Percentiles rank a stretch among this genome's conserved stretches.
These are phyloP conservation scores for Luzula sylvatica DNA, from an alignment of 176 grass and related monocot species.

Conservation along the genomic window DNA sequence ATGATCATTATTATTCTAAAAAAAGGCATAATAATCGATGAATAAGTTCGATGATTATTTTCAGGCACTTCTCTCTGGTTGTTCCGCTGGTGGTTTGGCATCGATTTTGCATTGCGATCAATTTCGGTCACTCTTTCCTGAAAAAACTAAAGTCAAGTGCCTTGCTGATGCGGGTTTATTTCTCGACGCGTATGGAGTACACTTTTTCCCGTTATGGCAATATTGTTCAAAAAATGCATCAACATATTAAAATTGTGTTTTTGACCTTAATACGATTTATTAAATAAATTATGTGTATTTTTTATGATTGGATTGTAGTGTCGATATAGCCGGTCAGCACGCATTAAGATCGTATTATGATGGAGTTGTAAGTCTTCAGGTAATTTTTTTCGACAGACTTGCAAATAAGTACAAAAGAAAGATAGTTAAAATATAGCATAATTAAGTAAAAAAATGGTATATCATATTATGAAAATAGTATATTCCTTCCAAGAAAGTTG, in stretches of 20 bases:
- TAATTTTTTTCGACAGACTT: constrained; percentile 4
- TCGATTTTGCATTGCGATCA: constrained; percentile 77
- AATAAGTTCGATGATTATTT: constrained; percentile 10
- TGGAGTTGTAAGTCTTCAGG: constrained; percentile 15
- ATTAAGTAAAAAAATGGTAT: too few relatives aligned
- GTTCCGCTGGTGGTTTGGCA: constrained; percentile 80
- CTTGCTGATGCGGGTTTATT: constrained; percentile 88
- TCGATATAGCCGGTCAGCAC: not conserved
- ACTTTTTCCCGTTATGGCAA: not conserved
- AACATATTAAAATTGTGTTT: not conserved
- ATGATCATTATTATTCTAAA: not conserved
- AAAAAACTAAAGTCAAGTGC: constrained; percentile 59
- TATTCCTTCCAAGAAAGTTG: too few relatives aligned
- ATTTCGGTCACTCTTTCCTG: constrained; percentile 52
- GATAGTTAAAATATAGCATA: too few relatives aligned
- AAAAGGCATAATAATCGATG: not conserved
- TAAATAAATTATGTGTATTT: not conserved
- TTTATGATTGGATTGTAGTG: not conserved
- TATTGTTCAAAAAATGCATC: not conserved
- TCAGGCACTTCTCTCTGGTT: constrained; percentile 87
- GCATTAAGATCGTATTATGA: constrained; percentile 6
- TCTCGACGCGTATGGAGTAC: constrained; percentile 48
- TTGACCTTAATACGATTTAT: not conserved
- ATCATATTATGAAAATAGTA: too few relatives aligned
- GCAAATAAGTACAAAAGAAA: too few relatives aligned